A percentile compares a stretch with the other conserved stretches of the same genome.
These are phyloP conservation scores for Laetiporus sulphureus DNA, from an alignment of 1,284 basidiomycete species.

Conservation along the genomic window DNA sequence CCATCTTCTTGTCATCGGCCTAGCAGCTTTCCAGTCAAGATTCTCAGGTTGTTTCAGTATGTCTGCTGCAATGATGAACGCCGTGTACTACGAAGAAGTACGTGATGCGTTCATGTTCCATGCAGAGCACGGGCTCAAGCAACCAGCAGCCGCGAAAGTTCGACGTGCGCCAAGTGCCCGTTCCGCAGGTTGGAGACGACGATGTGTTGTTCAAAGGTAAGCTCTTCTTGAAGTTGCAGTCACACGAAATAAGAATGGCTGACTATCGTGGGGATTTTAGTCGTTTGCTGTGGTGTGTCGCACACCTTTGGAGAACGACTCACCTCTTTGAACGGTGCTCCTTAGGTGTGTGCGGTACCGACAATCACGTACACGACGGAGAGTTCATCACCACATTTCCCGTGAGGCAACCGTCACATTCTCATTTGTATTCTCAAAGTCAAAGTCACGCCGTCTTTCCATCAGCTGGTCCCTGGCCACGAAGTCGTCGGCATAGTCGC, in stretches of 20 bases:
- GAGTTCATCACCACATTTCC: constrained; percentile 54
- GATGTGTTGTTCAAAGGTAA: constrained; percentile 68
- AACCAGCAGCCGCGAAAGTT: constrained; percentile 51
- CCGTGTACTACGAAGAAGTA: constrained; percentile 47
- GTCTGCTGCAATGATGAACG: no score
- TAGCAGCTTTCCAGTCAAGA: no score
- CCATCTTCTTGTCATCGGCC: no score
- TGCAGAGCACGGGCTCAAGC: neutral
- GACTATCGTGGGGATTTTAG: no score
- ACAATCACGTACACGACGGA: constrained; percentile 53
- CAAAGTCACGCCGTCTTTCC: no score
- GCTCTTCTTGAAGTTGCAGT: no score
- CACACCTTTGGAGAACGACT: neutral
- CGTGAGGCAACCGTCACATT: no score
- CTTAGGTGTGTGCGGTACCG: constrained; percentile 39
- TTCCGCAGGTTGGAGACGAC: constrained; percentile 55
- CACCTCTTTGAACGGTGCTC: neutral
- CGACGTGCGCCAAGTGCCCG: constrained; percentile 52
- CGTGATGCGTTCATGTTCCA: constrained; percentile 4
- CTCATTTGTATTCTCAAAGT: no score
- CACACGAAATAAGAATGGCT: no score
- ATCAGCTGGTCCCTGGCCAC: constrained; percentile 79
- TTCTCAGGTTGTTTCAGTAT: no score
- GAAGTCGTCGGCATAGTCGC: constrained; percentile 71
- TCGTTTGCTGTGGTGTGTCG: constrained; percentile 12